Conservation (phyloP, 1,284 basidiomycete species). For the Fomitopsis schrenkii region DNA sequence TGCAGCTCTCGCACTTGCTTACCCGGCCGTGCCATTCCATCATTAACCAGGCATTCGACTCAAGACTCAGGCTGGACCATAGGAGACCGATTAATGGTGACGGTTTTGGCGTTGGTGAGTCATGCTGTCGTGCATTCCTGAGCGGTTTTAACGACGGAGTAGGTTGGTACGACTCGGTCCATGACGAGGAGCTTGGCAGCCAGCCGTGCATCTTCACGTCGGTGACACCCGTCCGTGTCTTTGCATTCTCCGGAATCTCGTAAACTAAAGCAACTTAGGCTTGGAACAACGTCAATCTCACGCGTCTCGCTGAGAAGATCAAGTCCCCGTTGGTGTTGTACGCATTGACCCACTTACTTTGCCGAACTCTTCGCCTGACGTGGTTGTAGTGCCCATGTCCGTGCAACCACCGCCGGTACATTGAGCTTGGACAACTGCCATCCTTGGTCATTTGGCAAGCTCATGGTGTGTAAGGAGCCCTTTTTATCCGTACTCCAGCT, state of each 20-base stretch:
- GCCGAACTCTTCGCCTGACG: background rate
- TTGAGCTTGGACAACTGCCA: slow-evolving; percentile 94
- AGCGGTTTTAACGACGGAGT: background rate
- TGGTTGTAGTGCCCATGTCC: slow-evolving; percentile 73
- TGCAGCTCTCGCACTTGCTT: slow-evolving; percentile 85
- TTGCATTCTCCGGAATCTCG: background rate
- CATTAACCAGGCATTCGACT: slow-evolving; percentile 94
- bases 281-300: slow-evolving; percentile 92
- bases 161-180: slow-evolving; percentile 84
- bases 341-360: slow-evolving; percentile 23
- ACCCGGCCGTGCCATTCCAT: slow-evolving; percentile 93
- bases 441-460: slow-evolving; percentile 82
- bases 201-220: slow-evolving; percentile 96
- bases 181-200: slow-evolving; percentile 76
- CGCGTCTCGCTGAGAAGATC: slow-evolving; percentile 90
- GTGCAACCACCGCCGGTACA: slow-evolving; percentile 83
- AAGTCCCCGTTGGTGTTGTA: slow-evolving; percentile 92
- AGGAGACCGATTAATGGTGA: slow-evolving; percentile 91
- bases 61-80: slow-evolving; percentile 76
- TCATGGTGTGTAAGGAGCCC: slow-evolving; percentile 62
- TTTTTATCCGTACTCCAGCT: background rate
- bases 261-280: slow-evolving; percentile 45
- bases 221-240: slow-evolving; percentile 75
- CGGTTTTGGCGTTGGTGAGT: slow-evolving; percentile 93
- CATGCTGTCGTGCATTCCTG: slow-evolving; percentile 4